These are phyloP conservation scores for Glutinoglossum americanum DNA, from an alignment of 495 filamentous ascomycete genomes.

Conservation along the genomic window DNA sequence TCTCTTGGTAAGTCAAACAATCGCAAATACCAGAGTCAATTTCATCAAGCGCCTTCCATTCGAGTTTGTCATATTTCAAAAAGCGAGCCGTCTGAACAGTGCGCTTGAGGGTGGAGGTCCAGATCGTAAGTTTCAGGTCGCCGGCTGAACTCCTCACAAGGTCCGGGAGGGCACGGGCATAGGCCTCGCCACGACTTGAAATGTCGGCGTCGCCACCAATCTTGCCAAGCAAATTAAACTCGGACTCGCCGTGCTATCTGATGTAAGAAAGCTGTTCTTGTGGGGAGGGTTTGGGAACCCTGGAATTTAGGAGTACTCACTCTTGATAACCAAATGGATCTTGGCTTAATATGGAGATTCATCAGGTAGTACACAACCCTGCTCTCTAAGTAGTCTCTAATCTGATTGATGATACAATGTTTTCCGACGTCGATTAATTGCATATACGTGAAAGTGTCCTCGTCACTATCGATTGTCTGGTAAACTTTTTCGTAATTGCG, in stretches of 20 bases:
- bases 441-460: conserved; percentile 71
- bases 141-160: conserved; percentile 66
- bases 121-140: conserved; percentile 67
- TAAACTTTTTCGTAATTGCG: conserved; percentile 93
- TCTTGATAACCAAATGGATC: conserved; percentile 89
- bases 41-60: conserved; percentile 97
- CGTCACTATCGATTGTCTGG: conserved; percentile 70
- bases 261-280: conserved; percentile 8
- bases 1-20: conserved; percentile 83
- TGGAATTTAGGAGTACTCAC: conserved; percentile 27
- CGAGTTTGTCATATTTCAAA: conserved; percentile 70
- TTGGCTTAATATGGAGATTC: conserved; percentile 93
- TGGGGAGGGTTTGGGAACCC: neutral
- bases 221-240: conserved; percentile 67
- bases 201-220: conserved; percentile 84
- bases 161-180: conserved; percentile 60
- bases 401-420: conserved; percentile 91
- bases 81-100: conserved; percentile 81
- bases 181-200: conserved; percentile 68
- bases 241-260: conserved; percentile 71
- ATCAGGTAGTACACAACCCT: conserved; percentile 94
- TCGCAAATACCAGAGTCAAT: conserved; percentile 93
- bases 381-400: conserved; percentile 89
- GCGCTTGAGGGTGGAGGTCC: conserved; percentile 86
- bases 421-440: conserved; percentile 93